Base-by-base conservation (phyloP, 164 flowering plant species). In the Berberis vulgaris region DNA sequence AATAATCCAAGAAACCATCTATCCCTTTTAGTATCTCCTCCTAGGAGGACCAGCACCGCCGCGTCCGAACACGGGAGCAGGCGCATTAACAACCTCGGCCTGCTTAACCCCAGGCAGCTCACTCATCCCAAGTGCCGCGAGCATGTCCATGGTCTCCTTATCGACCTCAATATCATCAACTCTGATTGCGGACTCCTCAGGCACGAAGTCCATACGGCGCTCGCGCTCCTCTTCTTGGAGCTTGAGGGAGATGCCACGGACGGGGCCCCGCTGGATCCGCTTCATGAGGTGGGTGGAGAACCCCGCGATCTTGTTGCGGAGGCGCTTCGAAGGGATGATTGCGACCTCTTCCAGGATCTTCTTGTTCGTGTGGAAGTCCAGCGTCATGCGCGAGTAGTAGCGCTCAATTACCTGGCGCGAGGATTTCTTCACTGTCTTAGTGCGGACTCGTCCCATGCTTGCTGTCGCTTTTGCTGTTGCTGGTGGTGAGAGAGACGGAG, bases 251-350 rank as follows among this genome's bases (percentile, higher is more conserved):
- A n/a, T n/a, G n/a, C n/a, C n/a, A n/a, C n/a, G n/a, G n/a, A n/a
- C n/a, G n/a, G n/a, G n/a, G 49, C 60, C 60, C 65, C 85, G 80
- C 73, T 86, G 88, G 68, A 86, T 86, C n/a, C 88, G 76, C 80
- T 86, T 84, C 88, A 86, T 86, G 49, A 86, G 76, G 59, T 86
- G 88, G 61, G 88, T 86, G 0, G 88, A 86, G 80, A 84, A 84
- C 3, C 88, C 88, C n/a, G 91, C 88, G 43, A 84, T 86, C 86
- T 86, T 86, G 82, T 86, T 86, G n/a, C 91, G 82, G 49, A 86
- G 87, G 65, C 91, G 76, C 84, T 84, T 84, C 2, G 91, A 79
- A 1, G 86, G 85, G 65, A 86, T 84, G 71, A 86, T 83, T 49
- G 92, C 87, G 1, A 84, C 89, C 66, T 86, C 92, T 43, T 80